Evolutionary conservation across 305 asterid species (phyloP).

Genomic region (Fraxinus latifolia): DNA sequence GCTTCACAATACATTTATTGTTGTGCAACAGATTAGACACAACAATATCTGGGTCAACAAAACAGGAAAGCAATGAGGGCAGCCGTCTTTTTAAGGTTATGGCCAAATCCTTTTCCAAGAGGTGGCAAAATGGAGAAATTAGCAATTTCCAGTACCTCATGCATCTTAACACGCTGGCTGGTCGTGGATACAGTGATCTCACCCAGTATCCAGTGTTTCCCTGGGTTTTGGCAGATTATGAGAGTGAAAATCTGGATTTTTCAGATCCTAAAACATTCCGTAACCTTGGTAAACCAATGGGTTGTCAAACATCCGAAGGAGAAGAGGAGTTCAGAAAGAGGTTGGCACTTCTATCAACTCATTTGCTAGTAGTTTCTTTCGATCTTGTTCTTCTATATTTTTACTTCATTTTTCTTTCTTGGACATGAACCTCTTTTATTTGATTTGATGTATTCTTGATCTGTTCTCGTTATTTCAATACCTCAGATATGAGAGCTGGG

Average conservation of each 20-base stretch:
- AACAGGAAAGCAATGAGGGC: conserved; percentile 92
- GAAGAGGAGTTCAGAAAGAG: conserved; percentile 97
- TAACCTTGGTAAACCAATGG: conserved; percentile 91
- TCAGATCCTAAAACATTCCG: conserved; percentile 88
- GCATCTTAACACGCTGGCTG: conserved; percentile 99
- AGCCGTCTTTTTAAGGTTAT: conserved; percentile 94
- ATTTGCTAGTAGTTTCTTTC: background rate
- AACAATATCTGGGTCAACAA: conserved; percentile 86
- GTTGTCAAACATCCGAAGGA: conserved; percentile 93
- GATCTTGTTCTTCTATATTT: conserved; percentile 8
- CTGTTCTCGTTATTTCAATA: conserved; percentile 7
- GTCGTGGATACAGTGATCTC: conserved; percentile 99
- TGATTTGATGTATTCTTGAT: conserved; percentile 20
- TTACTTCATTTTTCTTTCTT: background rate
- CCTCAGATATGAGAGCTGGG: conserved; percentile 96
- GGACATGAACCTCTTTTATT: background rate
- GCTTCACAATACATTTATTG: background rate
- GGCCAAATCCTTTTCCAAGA: conserved; percentile 95
- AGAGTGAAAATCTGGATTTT: conserved; percentile 81
- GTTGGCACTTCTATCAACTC: conserved; percentile 38
- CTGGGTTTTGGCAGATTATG: conserved; percentile 96
- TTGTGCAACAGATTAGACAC: conserved; percentile 73
- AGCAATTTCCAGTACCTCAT: conserved; percentile 98
- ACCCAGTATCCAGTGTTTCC: conserved; percentile 99
- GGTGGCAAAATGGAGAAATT: conserved; percentile 99